Conservation (phyloP, 768 basidiomycete species). For the Cystobasidium tubakii region DNA sequence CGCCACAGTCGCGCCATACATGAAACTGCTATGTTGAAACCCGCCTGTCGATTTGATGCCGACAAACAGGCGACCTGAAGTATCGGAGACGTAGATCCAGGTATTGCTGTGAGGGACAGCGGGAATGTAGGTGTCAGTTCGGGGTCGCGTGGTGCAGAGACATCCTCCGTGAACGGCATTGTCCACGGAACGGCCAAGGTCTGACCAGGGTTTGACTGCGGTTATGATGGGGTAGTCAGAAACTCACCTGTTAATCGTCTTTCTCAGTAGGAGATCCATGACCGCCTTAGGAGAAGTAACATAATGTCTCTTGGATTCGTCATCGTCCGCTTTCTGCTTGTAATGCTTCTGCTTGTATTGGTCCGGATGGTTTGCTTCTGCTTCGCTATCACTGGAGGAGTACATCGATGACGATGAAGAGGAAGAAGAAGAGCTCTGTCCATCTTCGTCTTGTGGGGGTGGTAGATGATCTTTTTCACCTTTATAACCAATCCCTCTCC, state of each 20-base stretch:
- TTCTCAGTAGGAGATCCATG: slow-evolving; percentile 48
- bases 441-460: neutral
- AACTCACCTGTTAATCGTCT: slow-evolving; percentile 47
- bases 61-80: slow-evolving; percentile 48
- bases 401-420: slow-evolving; percentile 20
- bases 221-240: slow-evolving; percentile 46
- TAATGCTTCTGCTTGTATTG: slow-evolving; percentile 22
- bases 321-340: neutral
- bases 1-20: slow-evolving; percentile 42
- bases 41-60: slow-evolving; percentile 50
- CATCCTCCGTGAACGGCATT: too few relatives aligned
- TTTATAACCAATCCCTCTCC: slow-evolving; percentile 49
- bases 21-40: slow-evolving; percentile 51
- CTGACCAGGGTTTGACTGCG: slow-evolving; percentile 12
- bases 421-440: slow-evolving; percentile 2
- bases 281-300: slow-evolving; percentile 46
- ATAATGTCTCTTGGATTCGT: slow-evolving; percentile 16
- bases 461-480: slow-evolving; percentile 42
- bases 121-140: too few relatives aligned
- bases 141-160: neutral
- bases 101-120: slow-evolving; percentile 1
- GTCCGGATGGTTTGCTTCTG: slow-evolving; percentile 1
- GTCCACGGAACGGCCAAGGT: neutral
- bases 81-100: slow-evolving; percentile 18
- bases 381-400: slow-evolving; percentile 32